Conservation (phyloP, 2,329 filamentous ascomycete genomes). For the Nemania sp. region DNA sequence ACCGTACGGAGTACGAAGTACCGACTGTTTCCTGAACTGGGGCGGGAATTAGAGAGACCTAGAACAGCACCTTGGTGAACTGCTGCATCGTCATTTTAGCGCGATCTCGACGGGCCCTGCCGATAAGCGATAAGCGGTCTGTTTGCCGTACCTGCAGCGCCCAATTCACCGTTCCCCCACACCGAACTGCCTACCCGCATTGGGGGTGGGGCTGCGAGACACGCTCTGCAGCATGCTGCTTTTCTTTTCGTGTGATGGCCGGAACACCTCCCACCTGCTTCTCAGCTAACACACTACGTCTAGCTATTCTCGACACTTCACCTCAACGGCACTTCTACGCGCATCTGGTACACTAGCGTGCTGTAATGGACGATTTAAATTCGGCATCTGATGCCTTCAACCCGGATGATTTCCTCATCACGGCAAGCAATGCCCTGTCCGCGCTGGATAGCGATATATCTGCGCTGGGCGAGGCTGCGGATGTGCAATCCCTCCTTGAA, state of each 20-base stretch:
- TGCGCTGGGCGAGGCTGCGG: conserved; percentile 5
- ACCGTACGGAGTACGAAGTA: no score
- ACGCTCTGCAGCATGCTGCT: background rate
- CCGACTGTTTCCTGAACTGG: no score
- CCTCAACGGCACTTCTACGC: background rate
- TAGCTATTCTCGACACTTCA: background rate
- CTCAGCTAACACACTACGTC: no score
- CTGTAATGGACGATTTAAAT: conserved; percentile 26
- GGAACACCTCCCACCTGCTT: conserved; percentile 8
- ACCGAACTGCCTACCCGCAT: conserved; percentile 12
- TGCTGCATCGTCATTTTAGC: no score
- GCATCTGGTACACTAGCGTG: conserved; percentile 5
- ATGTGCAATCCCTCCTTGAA: conserved; percentile 17
- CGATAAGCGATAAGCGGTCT: background rate
- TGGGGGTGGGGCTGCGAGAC: conserved; percentile 16
- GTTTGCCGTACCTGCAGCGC: background rate
- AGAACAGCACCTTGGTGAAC: no score
- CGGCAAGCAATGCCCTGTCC: conserved; percentile 10
- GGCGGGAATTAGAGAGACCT: no score
- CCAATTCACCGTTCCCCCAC: background rate
- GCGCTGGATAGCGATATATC: conserved; percentile 14
- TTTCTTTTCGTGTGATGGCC: conserved; percentile 2
- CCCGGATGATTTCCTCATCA: conserved; percentile 27
- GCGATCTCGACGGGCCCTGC: background rate
- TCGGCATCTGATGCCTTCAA: conserved; percentile 23